Base-by-base conservation (phyloP, 2,329 filamentous ascomycete genomes). In the Pseudogymnoascus sp. region DNA sequence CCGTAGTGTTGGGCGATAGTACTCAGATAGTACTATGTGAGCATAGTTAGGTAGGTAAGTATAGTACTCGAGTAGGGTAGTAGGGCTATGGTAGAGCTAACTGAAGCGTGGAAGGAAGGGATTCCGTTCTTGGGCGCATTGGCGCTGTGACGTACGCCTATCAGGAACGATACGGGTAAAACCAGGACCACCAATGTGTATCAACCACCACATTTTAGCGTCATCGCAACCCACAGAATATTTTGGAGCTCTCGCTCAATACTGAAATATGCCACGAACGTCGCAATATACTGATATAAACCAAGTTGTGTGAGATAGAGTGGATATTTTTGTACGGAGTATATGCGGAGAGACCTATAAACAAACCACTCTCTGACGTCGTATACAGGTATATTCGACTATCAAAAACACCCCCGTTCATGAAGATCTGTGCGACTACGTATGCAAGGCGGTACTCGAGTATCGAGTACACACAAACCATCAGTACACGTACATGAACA, bases 161-260 rank as follows among this genome's bases (percentile, higher is more conserved):
- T 53, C 47, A 53, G 47, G 47, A 53, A 53, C 47, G 28, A 33
- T 14, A 33, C 47, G 47, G 47, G 47, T 53, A 53, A 53, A 12
- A 4, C 39, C 28, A 43, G 14, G 9, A 47, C 39, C 4, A 15
- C 6, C 12, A 7, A 15, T 14, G 18, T 25, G 3, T 33, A 20
- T 33, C 47, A 53, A 53, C 47, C 47, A 53, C 47, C 15, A 9
- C 7, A 33, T 20, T 53, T 53, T 53, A 33, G 33, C 4, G n/a
- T 18, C n/a, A 25, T 30, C 41, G 22, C 47, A 33, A 14, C 47
- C 47, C 47, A 33, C 47, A 33, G 25, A 53, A 53, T 53, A 53
- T 33, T 53, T 53, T 53, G 43, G 43, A 53, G 43, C 25, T 30
- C 43, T 18, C 25, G 25, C 43, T n/a, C n/a, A 53, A 53, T 53